phyloP scores from a whole-genome alignment of 2,329 filamentous ascomycete genomes.

The Coleophoma eucalyptorum region DNA sequence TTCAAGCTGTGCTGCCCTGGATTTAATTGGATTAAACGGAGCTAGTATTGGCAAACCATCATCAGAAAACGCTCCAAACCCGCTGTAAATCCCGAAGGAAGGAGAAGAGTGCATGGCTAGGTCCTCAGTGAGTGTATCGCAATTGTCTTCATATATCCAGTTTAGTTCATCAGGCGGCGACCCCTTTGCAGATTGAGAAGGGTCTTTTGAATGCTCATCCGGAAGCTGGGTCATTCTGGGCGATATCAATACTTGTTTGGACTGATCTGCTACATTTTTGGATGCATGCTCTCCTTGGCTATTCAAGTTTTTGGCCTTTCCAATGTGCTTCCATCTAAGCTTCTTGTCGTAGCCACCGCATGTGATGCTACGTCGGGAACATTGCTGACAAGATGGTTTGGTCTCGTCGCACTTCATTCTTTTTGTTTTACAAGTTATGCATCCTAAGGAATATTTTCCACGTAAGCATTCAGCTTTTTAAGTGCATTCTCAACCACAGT shows the following conservation, averaged over 20 bases:
- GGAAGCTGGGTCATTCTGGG: background rate
- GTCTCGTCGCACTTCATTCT: slow-evolving; percentile 67
- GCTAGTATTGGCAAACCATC: no score
- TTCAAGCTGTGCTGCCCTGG: background rate
- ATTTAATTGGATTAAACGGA: background rate
- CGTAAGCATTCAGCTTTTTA: background rate
- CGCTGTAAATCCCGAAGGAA: no score
- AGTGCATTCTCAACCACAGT: background rate
- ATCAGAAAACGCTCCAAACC: no score
- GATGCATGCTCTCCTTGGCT: background rate
- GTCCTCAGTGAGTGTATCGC: background rate
- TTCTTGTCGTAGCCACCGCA: slow-evolving; percentile 69
- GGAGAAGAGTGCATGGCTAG: no score
- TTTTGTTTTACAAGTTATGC: slow-evolving; percentile 66
- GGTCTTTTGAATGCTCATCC: background rate
- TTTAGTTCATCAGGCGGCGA: background rate
- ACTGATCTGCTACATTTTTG: background rate
- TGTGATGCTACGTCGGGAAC: slow-evolving; percentile 53
- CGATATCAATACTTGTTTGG: background rate
- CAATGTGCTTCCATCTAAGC: slow-evolving; percentile 67
- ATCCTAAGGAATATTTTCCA: slow-evolving; percentile 40
- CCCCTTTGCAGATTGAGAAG: background rate
- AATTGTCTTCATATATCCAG: background rate
- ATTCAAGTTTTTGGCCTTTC: slow-evolving; percentile 37
- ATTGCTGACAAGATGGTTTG: slow-evolving; percentile 62